These are phyloP conservation scores for Fusarium setosum DNA, from an alignment of 2,329 filamentous ascomycete species.

Conservation along the genomic window DNA sequence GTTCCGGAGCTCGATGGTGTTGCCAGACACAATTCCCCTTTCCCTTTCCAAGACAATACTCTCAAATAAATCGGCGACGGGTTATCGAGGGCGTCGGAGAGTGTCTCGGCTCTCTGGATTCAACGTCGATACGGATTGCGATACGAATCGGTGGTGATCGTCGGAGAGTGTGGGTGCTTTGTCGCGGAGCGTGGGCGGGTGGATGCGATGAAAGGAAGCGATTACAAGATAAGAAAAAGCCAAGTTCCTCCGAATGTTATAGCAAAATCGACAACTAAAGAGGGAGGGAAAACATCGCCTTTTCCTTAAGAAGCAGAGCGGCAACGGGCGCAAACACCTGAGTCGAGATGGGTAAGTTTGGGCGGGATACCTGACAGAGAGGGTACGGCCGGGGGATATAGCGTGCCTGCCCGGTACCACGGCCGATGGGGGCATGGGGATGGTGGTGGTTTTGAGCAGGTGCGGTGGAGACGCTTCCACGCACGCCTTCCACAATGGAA, in stretches of 20 bases:
- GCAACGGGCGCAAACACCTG: constrained; percentile 12
- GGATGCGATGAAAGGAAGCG: constrained; percentile 12
- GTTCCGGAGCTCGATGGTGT: background rate
- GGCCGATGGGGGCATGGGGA: constrained; percentile 27
- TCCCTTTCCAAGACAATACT: constrained; percentile 1
- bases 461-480: constrained; percentile 30
- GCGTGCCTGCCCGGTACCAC: constrained; percentile 26
- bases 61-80: constrained; percentile 7
- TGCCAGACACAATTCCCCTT: background rate
- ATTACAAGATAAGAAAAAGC: background rate
- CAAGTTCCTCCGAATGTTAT: constrained; percentile 1
- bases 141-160: constrained; percentile 18
- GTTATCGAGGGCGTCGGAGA: constrained; percentile 12
- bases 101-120: constrained; percentile 16
- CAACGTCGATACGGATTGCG: constrained; percentile 25
- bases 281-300: constrained; percentile 19
- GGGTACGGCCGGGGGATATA: constrained; percentile 34
- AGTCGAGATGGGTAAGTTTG: constrained; percentile 34
- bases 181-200: constrained; percentile 1
- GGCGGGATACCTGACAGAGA: constrained; percentile 36
- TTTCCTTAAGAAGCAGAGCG: constrained; percentile 14
- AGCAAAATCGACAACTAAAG: constrained; percentile 3
- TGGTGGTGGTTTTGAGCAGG: constrained; percentile 37
- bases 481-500: constrained; percentile 36
- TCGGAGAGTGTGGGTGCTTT: constrained; percentile 24